Percentiles rank a stretch among this genome's conserved stretches.
These are phyloP conservation scores for Fusarium veterinarium DNA, from an alignment of 2,329 filamentous ascomycete genomes.

Conservation along the genomic window DNA sequence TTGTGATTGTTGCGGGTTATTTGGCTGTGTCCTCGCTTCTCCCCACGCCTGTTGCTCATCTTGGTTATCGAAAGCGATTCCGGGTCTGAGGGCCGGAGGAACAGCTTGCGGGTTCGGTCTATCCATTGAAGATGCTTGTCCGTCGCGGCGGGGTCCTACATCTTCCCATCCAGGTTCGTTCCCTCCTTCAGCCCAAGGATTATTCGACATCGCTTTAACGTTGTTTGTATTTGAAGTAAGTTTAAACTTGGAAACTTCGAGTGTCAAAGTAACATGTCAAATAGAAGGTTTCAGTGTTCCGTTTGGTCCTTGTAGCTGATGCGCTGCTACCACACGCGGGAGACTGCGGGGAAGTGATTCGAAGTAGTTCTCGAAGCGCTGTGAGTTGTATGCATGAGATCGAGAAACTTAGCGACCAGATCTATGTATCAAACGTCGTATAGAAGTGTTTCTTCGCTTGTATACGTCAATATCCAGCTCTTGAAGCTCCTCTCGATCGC, in stretches of 20 bases:
- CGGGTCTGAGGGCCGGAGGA: conserved; percentile 50
- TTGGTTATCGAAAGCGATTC: conserved; percentile 39
- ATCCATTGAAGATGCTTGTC: conserved; percentile 1
- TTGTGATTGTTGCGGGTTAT: conserved; percentile 4
- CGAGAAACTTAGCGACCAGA: not conserved
- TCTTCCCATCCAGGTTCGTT: conserved; percentile 43
- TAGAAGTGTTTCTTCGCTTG: not conserved
- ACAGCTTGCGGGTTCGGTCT: conserved; percentile 31
- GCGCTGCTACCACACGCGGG: conserved; percentile 18
- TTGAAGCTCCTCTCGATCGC: conserved; percentile 17
- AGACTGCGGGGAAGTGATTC: conserved; percentile 32
- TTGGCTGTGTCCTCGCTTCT: conserved; percentile 40
- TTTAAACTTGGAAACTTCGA: conserved; percentile 2
- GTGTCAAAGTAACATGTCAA: conserved; percentile 28
- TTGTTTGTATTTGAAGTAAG: not conserved
- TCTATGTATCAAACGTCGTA: not conserved
- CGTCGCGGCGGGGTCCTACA: conserved; percentile 29
- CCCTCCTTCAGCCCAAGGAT: conserved; percentile 43
- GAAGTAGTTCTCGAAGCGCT: conserved; percentile 12
- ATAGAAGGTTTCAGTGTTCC: not conserved
- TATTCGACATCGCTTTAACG: conserved; percentile 31
- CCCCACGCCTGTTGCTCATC: conserved; percentile 50
- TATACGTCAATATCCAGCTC: not conserved
- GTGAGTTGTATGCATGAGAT: conserved; percentile 19
- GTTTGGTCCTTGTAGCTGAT: conserved; percentile 11